Evolutionary conservation across 305 asterid genomes (phyloP), one percentile per base, ranked within the genome.

Genomic region (Coffea humblotiana): DNA sequence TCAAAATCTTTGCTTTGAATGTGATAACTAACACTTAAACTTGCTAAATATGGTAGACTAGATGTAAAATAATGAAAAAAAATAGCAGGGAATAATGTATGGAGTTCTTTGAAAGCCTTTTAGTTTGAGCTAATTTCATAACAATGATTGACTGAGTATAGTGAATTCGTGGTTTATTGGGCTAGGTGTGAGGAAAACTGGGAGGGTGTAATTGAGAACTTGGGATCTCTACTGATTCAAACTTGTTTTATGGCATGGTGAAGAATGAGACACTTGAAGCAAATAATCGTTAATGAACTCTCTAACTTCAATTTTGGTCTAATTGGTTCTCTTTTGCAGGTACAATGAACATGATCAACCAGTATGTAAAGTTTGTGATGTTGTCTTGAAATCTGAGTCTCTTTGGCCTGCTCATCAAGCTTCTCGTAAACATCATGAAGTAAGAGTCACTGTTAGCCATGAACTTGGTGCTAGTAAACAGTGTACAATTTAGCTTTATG

Each of bases 381-480:
- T 90, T 78, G 85, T 87, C 69, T 56, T 95, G 84, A 95, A 92
- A 84, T 93, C 99, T 2, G 97, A 93, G 77, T 86, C 93, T 47
- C 89, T 82, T 71, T 95, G 99, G 98, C 96, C 94, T 65, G 99
- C 94, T 56, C 99, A 95, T 88, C 97, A 92, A 90, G 93, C 94
- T 83, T 95, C 99, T 80, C 96, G 95, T 21, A 95, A 93, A 80
- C 99, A 95, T 87, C 91, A 91, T 18, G 93, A 90, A 92, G 99
- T 93, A 81, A 77, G 78, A 43, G 58, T 66, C 45, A 49, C 68
- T 29, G 25, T 32, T 23, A n/a, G 65, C 23, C 32, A 35, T 49
- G 15, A 58, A 14, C 52, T 52, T 52, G 72, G 6, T 37, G 69
- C 18, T 47, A 54, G 7, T 52, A 78, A 43, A 13, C 75, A 32